Base-by-base conservation (phyloP, 177 flowering plant species). In the Vitis hybrid region DNA sequence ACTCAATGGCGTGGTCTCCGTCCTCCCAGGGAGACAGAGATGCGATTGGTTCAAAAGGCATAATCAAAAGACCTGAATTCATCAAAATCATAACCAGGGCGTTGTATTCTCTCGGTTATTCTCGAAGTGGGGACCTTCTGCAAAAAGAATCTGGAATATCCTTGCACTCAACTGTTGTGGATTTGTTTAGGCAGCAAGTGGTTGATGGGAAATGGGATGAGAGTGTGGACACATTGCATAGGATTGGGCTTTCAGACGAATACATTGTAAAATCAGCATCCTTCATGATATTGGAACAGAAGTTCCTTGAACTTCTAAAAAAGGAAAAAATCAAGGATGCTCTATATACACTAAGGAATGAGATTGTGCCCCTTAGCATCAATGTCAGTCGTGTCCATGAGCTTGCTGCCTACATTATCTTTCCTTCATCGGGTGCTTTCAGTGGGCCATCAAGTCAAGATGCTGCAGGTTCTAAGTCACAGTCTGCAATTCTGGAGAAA, bases 61-160 rank as follows among this genome's bases (percentile, higher is more conserved):
- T 88, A 14, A 84, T 93, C 58, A 92, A 83, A 76, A 83, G 78
- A 64, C 82, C 73, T 3, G 98, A 94, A 74, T 86, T 89, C 80
- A 90, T 94, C 15, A 71, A 85, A 73, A 88, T 92, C 52, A 89
- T 94, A 64, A 79, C 96, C 15, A 85, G 81, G 66, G 96, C 97
- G 15, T 81, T 93, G 51, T 89, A 90, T 63, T 88, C 94, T 62
- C 91, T 94, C 68, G 98, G 97, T 24, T 92, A 88, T 76, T 72
- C 77, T 21, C 84, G 74, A 69, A 85, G 87, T 51, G 92, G 94
- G 24, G 88, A 90, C 32, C 80, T 68, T 79, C 74, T 94, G n/a
- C 94, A 92, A 81, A 94, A 92, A 76, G 97, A 94, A 70, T 92
- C 98, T 5, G 94, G 98, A 52, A 86, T 90, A 78, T 77, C 87